Base-by-base conservation (phyloP, 2,329 filamentous ascomycete species). In the Penicillium expansum region DNA sequence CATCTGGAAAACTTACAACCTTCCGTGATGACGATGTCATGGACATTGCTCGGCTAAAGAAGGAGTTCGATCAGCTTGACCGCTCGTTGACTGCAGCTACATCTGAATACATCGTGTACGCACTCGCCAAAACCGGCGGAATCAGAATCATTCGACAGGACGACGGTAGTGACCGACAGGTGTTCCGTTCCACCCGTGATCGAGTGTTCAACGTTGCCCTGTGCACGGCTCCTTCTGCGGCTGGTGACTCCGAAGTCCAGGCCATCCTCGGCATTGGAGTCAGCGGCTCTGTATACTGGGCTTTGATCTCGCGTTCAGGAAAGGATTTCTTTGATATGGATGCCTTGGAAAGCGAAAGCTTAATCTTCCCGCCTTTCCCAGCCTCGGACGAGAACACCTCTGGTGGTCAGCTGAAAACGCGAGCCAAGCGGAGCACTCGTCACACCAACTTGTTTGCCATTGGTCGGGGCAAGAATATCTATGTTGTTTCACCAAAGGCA, bases 21-120 rank as follows among this genome's bases (percentile, higher is more conserved):
- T 81, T 97, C 73, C 87, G 88, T 37, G 86, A 91, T 56, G 89
- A 93, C 63, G 84, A 88, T 42, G 87, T 96, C 67, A 90, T 96
- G 80, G 91, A 96, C 66, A 94, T 99, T 70, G 93, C 94, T 50
- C 86, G 92, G 56, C 82, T 97, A 62, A 96, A 96, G 82, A 97
- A 97, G 78, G 92, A 96, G 5, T 97, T 97, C 68, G 94, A 99
- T 70, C 94, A 97, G 77, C 88, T 97, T 60, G 94, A 99, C 71
- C 90, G 95, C 63, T 95, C 92, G 61, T 83, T 99, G 32, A 93
- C 93, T 48, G 89, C 92, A 5, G 92, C 93, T 18, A 93, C 91
- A 27, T 87, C 91, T 69, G 89, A 88, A 58, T 96, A 94, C 77
- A 97, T 99, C 75, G 88, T 91, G 6, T 99, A 97, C 69, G 92